Evolutionary conservation across 169 alveolate genomes (phyloP).

Genomic region (Hepatocystis sp.): DNA sequence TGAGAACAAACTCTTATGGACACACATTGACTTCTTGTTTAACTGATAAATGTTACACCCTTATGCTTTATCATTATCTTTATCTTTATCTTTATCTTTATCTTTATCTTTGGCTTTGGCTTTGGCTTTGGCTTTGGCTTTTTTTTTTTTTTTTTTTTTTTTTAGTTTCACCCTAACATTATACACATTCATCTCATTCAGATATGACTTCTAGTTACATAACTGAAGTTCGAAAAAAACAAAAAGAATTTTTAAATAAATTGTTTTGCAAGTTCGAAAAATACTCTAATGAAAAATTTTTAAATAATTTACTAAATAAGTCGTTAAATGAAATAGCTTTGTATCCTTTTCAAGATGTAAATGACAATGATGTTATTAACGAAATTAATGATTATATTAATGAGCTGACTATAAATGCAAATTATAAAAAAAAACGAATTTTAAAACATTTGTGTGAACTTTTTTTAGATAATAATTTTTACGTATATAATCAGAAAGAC

Average conservation of each 20-base stretch:
- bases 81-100: no score
- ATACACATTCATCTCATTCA: conserved; percentile 4
- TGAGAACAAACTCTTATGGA: no score
- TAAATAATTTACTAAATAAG: conserved; percentile 49
- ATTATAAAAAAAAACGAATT: conserved; percentile 68
- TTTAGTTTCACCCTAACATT: no score
- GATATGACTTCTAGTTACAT: conserved; percentile 73
- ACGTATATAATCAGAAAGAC: conserved; percentile 54
- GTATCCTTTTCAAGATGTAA: conserved; percentile 76
- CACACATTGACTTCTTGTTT: no score
- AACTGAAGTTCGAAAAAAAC: conserved; percentile 48
- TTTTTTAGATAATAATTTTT: conserved; percentile 37
- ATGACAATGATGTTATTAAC: conserved; percentile 55
- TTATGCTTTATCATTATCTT: no score
- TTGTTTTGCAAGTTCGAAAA: conserved; percentile 55
- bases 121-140: no score
- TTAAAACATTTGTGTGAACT: conserved; percentile 68
- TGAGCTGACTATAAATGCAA: conserved; percentile 69
- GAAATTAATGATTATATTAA: conserved; percentile 62
- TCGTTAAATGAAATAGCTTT: conserved; percentile 72
- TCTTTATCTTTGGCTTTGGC: no score
- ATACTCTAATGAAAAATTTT: conserved; percentile 47
- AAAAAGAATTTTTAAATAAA: conserved; percentile 56
- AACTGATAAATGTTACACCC: no score
- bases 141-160: no score